Evolutionary conservation across 2,329 filamentous ascomycete genomes (phyloP).

Genomic region (Coniochaeta hoffmannii): DNA sequence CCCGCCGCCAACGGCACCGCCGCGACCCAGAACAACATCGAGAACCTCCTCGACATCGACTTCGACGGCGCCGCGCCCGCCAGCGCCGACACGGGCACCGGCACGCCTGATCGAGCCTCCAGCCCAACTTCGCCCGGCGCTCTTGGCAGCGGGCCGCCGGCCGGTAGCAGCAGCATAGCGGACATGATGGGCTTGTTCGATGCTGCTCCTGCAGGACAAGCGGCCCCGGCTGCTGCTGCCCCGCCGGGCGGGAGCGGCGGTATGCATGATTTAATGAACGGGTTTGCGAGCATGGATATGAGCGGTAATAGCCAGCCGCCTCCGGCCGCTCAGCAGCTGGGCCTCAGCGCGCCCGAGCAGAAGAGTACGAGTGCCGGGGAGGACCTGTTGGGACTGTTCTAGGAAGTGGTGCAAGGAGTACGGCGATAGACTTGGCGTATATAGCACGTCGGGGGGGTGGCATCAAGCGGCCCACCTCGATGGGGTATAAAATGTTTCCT

Average conservation of each 20-base stretch:
- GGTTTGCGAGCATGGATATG: constrained; percentile 76
- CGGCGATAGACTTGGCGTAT: not conserved
- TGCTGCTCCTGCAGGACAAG: constrained; percentile 50
- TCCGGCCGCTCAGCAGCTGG: constrained; percentile 46
- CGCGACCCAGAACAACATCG: constrained; percentile 62
- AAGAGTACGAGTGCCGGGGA: constrained; percentile 46
- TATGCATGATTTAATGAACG: constrained; percentile 84
- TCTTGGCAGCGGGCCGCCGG: constrained; percentile 20
- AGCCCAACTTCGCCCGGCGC: constrained; percentile 41
- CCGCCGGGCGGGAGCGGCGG: constrained; percentile 28
- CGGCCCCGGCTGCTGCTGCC: constrained; percentile 25
- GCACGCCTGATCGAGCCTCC: constrained; percentile 61
- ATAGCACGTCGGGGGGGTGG: not conserved
- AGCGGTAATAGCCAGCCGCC: constrained; percentile 57
- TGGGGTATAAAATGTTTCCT: not conserved
- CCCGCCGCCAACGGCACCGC: constrained; percentile 53
- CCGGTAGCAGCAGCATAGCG: constrained; percentile 42
- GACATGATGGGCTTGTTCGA: constrained; percentile 67
- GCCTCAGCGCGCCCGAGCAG: constrained; percentile 32
- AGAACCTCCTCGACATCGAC: constrained; percentile 76
- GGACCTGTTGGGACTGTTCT: constrained; percentile 54
- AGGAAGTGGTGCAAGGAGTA: constrained; percentile 10
- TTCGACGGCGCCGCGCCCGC: constrained; percentile 81
- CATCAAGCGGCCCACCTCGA: not conserved
- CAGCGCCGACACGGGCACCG: constrained; percentile 57